phyloP scores from a whole-genome alignment of 2,329 filamentous ascomycete species.

The Sarocladium brachiariae region DNA sequence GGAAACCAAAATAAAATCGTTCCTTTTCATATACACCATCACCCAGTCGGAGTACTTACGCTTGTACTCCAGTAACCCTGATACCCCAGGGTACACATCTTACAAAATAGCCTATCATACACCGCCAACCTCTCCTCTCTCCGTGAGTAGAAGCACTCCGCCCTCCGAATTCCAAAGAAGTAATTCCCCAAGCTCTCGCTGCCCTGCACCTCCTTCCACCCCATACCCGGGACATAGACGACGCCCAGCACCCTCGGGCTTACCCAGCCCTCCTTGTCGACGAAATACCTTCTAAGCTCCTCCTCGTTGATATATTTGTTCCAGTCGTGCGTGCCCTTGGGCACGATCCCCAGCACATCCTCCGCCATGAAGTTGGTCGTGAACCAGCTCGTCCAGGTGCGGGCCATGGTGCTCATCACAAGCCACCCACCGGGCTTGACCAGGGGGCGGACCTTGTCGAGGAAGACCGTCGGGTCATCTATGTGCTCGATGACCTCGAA shows the following conservation, averaged over 20 bases:
- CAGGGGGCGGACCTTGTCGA: slow-evolving; percentile 64
- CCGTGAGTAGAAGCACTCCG: too few species aligned
- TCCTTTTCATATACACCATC: too few species aligned
- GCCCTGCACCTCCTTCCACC: slow-evolving; percentile 77
- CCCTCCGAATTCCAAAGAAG: slow-evolving; percentile 74
- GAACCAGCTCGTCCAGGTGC: slow-evolving; percentile 82
- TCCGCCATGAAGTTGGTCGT: slow-evolving; percentile 92
- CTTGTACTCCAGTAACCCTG: too few species aligned
- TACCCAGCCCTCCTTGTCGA: slow-evolving; percentile 49
- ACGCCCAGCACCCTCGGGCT: slow-evolving; percentile 65
- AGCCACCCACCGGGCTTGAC: slow-evolving; percentile 91
- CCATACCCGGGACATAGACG: slow-evolving; percentile 81
- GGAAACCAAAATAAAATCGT: too few species aligned
- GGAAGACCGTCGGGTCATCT: slow-evolving; percentile 64
- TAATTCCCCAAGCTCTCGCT: slow-evolving; percentile 91
- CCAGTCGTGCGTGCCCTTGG: slow-evolving; percentile 93
- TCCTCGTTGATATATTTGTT: slow-evolving; percentile 85
- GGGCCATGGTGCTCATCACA: slow-evolving; percentile 83
- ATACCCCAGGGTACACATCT: too few species aligned
- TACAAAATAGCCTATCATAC: slow-evolving; percentile 11
- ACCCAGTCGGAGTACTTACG: too few species aligned
- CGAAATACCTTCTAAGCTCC: slow-evolving; percentile 59
- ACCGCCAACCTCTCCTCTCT: too few species aligned
- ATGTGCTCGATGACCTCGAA: slow-evolving; percentile 98
- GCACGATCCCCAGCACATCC: slow-evolving; percentile 79